Base-by-base conservation (phyloP, 129 eudicot genomes). In the Saussurea involucrata region DNA sequence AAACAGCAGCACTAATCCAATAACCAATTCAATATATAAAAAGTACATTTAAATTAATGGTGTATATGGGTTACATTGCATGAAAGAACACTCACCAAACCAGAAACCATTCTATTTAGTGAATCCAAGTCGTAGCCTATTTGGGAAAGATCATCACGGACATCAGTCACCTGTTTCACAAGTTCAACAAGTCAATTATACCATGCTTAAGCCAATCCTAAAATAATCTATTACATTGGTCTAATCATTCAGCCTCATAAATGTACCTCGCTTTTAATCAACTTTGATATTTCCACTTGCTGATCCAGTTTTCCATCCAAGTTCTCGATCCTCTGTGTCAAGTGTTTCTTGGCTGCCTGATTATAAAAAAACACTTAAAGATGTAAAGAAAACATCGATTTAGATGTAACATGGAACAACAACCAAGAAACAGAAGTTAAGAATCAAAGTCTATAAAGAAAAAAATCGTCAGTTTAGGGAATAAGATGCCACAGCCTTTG, bases 281-380 rank as follows among this genome's bases (percentile, higher is more conserved):
- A 75, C 76, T 89, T 91, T 34, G 96, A 88, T 21, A 90, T 75
- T 77, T 94, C 96, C 71, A 87, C 81, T 86, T 91, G 97, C 37
- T 89, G 86, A 78, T 92, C 97, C 77, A 92, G 72, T 71, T 87
- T 94, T 24, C 88, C 98, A 75, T 94, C 96, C 88, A 94, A 80
- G 79, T 87, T 94, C 74, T 94, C 92, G 68, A 94, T 89, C 81
- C 97, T 82, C 85, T 91, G 98, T 6, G 96, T 87, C 87, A 94
- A 82, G 78, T 94, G 98, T 71, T 66, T 87, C 84, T 89, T 94
- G 37, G 97, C 84, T 69, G 95, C 97, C 98, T 91, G 86, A 76
- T 76, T 55, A 73, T 49, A 36, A 32, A 32, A 53, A 53, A 58
- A 74, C 66, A 79, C 1, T 44, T 34, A 32, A 58, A 37, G 31